Conservation (phyloP, 139 green algal species). For the Mychonastes homosphaera region DNA sequence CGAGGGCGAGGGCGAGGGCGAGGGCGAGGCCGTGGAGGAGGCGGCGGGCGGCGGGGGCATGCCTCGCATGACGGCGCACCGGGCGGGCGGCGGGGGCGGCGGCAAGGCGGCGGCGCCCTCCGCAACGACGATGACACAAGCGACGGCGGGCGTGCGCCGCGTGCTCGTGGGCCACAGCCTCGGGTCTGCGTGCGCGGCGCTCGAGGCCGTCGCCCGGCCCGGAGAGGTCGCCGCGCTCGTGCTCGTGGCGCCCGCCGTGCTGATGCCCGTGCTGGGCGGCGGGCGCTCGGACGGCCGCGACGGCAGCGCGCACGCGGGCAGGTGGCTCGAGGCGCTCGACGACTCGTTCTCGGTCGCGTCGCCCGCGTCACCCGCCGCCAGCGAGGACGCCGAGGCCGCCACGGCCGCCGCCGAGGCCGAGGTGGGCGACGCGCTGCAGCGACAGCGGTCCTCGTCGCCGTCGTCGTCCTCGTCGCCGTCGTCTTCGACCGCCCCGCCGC, state of each 20-base stretch:
- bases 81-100: not conserved
- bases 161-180: slow-evolving; percentile 71
- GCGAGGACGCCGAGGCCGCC: not conserved
- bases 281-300: not conserved
- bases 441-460: no score
- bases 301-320: not conserved
- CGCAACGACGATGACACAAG: not conserved
- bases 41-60: not conserved
- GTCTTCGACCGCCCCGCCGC: no score
- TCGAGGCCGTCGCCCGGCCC: slow-evolving; percentile 36
- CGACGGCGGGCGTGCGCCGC: slow-evolving; percentile 13
- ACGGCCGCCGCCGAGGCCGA: not conserved
- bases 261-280: slow-evolving; percentile 17
- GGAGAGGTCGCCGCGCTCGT: slow-evolving; percentile 43
- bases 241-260: slow-evolving; percentile 68
- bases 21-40: not conserved
- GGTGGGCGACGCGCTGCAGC: no score
- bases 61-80: no score
- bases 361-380: slow-evolving; percentile 2
- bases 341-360: no score
- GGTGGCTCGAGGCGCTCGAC: slow-evolving; percentile 11
- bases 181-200: slow-evolving; percentile 49
- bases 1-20: no score
- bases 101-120: not conserved
- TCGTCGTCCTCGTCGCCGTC: no score